Percentiles rank a stretch among this genome's conserved stretches.
Conservation (phyloP, 1,284 basidiomycete genomes). For the Exobasidium cylindrosporum region DNA sequence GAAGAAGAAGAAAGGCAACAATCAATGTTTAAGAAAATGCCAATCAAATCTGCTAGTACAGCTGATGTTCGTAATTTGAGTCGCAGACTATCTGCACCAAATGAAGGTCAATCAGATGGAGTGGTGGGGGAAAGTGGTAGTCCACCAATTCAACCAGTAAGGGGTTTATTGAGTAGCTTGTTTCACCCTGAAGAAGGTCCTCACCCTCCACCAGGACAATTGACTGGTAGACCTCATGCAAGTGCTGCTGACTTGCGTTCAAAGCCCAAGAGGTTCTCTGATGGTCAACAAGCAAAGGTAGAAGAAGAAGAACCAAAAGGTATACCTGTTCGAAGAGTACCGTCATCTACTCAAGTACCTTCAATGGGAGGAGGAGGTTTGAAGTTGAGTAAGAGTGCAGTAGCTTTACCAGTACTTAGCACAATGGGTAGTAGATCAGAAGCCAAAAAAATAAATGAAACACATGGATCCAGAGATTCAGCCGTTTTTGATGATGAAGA, state of each 20-base stretch:
- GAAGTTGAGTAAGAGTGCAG: slow-evolving; percentile 66
- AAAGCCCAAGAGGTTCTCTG: background rate
- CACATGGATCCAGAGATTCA: background rate
- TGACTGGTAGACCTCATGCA: slow-evolving; percentile 40
- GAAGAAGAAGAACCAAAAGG: slow-evolving; percentile 20
- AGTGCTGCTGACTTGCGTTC: slow-evolving; percentile 38
- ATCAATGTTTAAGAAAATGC: slow-evolving; percentile 74
- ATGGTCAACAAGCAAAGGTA: slow-evolving; percentile 1
- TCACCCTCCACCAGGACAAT: slow-evolving; percentile 41
- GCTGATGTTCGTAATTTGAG: slow-evolving; percentile 38
- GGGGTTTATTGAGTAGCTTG: slow-evolving; percentile 48
- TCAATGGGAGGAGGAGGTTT: slow-evolving; percentile 48
- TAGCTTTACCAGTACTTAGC: slow-evolving; percentile 59
- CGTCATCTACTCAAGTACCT: slow-evolving; percentile 7
- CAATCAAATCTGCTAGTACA: slow-evolving; percentile 57
- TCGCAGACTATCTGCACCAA: slow-evolving; percentile 20
- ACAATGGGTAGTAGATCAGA: slow-evolving; percentile 58
- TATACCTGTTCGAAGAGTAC: background rate
- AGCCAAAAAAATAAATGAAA: slow-evolving; percentile 47
- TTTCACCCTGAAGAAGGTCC: slow-evolving; percentile 48
- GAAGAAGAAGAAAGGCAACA: slow-evolving; percentile 68
- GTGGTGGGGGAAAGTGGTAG: background rate
- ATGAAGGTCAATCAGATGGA: slow-evolving; percentile 10
- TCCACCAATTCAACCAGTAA: slow-evolving; percentile 23
- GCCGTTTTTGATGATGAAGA: slow-evolving; percentile 7